These are phyloP conservation scores for Grigorovia yakushimaensis DNA, from an alignment of 805 yeast species.

Conservation along the genomic window DNA sequence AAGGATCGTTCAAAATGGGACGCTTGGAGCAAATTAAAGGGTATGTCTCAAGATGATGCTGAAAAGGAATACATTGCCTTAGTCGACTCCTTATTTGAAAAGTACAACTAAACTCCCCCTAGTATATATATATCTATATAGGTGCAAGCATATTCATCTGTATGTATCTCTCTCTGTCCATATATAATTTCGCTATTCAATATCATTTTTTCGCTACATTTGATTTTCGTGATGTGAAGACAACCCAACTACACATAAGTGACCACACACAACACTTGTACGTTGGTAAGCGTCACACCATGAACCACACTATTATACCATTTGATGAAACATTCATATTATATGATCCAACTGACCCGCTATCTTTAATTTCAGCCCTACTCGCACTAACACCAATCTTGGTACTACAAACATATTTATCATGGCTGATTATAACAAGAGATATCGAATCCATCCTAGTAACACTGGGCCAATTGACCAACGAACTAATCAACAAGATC, in stretches of 20 bases:
- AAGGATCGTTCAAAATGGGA: conserved; percentile 98
- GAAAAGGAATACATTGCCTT: conserved; percentile 68
- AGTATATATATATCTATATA: conserved; percentile 3
- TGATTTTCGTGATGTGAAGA: no score
- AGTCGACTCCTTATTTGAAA: conserved; percentile 52
- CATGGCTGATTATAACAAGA: conserved; percentile 75
- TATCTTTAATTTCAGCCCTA: conserved; percentile 56
- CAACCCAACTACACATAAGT: no score
- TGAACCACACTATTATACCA: conserved; percentile 33
- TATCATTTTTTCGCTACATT: neutral
- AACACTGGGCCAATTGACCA: conserved; percentile 76
- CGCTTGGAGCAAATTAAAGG: conserved; percentile 85
- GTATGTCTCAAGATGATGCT: conserved; percentile 82
- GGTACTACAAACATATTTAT: conserved; percentile 63
- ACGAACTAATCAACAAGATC: conserved; percentile 62
- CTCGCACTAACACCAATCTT: conserved; percentile 75
- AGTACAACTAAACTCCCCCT: conserved; percentile 11
- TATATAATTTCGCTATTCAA: neutral
- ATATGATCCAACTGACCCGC: conserved; percentile 55
- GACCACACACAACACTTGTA: neutral
- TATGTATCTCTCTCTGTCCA: no score
- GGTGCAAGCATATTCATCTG: neutral
- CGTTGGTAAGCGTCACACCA: neutral
- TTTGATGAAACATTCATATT: conserved; percentile 82
- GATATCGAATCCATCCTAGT: conserved; percentile 79